phyloP scores from a whole-genome alignment of 1,284 basidiomycete species.

The Marasmius sp. region DNA sequence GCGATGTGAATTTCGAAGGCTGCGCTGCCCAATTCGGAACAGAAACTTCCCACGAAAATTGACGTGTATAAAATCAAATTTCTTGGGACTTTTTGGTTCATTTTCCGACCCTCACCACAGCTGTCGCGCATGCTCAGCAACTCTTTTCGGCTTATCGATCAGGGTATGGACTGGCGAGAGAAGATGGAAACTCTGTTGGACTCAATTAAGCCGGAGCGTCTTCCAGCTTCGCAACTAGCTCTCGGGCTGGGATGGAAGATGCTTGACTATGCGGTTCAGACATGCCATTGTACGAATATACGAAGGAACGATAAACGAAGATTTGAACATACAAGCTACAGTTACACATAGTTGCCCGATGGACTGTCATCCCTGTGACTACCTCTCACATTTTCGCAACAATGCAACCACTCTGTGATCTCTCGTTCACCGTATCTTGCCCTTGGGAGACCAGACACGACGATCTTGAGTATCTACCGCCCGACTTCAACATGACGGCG shows the following conservation, averaged over 20 bases:
- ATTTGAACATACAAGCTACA: too few relatives aligned
- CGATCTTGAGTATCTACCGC: too few relatives aligned
- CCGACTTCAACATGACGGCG: too few relatives aligned
- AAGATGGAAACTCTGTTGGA: conserved; percentile 41
- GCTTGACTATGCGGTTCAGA: conserved; percentile 77
- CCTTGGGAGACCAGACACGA: too few relatives aligned
- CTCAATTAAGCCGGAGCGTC: conserved; percentile 82
- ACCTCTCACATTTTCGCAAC: too few relatives aligned
- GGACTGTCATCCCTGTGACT: too few relatives aligned
- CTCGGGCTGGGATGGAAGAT: conserved; percentile 49
- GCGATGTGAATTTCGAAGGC: too few relatives aligned
- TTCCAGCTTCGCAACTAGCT: conserved; percentile 41
- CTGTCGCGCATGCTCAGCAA: conserved; percentile 30
- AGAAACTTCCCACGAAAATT: not conserved
- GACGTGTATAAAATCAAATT: not conserved
- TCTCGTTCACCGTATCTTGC: too few relatives aligned
- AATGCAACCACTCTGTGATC: too few relatives aligned
- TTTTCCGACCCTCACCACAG: conserved; percentile 20
- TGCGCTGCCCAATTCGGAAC: not conserved
- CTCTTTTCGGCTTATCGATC: conserved; percentile 33
- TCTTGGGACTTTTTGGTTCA: not conserved
- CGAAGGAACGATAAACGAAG: not conserved
- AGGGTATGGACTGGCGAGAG: conserved; percentile 52
- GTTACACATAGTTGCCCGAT: too few relatives aligned
- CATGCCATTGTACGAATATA: conserved; percentile 28